Percentiles rank a stretch among this genome's conserved stretches.
phyloP scores from a whole-genome alignment of 768 basidiomycete genomes.

The Terana coerulea region DNA sequence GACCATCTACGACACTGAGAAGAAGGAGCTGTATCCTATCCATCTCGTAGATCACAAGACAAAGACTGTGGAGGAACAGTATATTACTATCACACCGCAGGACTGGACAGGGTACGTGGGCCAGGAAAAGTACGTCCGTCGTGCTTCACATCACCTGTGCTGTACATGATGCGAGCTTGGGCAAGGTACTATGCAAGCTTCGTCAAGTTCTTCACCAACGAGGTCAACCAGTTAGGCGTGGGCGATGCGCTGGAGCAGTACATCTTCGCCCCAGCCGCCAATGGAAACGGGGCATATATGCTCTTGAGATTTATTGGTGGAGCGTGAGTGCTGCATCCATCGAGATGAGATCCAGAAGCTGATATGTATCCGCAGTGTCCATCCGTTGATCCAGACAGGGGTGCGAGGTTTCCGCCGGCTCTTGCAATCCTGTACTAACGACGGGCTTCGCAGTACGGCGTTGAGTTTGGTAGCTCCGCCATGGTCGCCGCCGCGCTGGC shows the following conservation, averaged over 20 bases:
- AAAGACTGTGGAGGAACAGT: slow-evolving; percentile 21
- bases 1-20: slow-evolving; percentile 45
- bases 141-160: slow-evolving; percentile 19
- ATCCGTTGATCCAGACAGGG: slow-evolving; percentile 57
- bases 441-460: slow-evolving; percentile 37
- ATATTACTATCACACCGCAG: slow-evolving; percentile 31
- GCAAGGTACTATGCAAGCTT: slow-evolving; percentile 29
- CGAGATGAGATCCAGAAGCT: background rate
- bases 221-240: slow-evolving; percentile 35
- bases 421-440: background rate
- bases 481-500: slow-evolving; percentile 45
- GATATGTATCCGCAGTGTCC: slow-evolving; percentile 36
- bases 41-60: slow-evolving; percentile 33
- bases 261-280: slow-evolving; percentile 37
- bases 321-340: slow-evolving; percentile 25
- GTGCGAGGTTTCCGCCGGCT: slow-evolving; percentile 30
- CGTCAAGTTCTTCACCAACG: slow-evolving; percentile 33
- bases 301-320: slow-evolving; percentile 32
- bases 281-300: slow-evolving; percentile 31
- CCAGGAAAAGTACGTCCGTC: slow-evolving; percentile 37
- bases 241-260: slow-evolving; percentile 43
- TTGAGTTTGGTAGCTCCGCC: slow-evolving; percentile 48
- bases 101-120: slow-evolving; percentile 51
- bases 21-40: slow-evolving; percentile 36
- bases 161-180: slow-evolving; percentile 26